Evolutionary conservation across 2,329 filamentous ascomycete genomes (phyloP).

Genomic region (Geoglossum cookeanum): DNA sequence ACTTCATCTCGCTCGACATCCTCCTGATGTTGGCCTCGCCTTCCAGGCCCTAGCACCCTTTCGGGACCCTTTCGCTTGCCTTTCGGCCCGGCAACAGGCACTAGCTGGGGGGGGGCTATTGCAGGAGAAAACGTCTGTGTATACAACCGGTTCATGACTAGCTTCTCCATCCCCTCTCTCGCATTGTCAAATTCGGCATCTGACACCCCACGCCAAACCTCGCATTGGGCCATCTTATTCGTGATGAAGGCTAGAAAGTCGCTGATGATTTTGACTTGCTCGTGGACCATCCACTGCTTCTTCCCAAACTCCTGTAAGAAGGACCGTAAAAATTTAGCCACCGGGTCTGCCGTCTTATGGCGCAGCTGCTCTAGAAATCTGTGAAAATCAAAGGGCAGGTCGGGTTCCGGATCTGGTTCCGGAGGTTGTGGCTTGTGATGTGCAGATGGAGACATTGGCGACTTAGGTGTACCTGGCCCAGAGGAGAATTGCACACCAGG

Average conservation of each 20-base stretch:
- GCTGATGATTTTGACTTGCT: constrained; percentile 96
- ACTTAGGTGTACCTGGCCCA: background rate
- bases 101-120: constrained; percentile 62
- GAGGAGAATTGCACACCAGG: background rate
- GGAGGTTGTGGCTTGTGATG: constrained; percentile 43
- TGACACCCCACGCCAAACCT: constrained; percentile 89
- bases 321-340: constrained; percentile 85
- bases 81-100: constrained; percentile 38
- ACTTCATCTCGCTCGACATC: constrained; percentile 93
- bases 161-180: constrained; percentile 95
- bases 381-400: constrained; percentile 90
- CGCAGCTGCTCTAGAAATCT: constrained; percentile 88
- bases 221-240: constrained; percentile 94
- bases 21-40: constrained; percentile 89
- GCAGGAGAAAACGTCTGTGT: constrained; percentile 90
- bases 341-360: constrained; percentile 93
- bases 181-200: constrained; percentile 98
- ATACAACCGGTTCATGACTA: constrained; percentile 97
- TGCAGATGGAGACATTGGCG: background rate
- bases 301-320: constrained; percentile 91
- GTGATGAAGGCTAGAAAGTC: constrained; percentile 94
- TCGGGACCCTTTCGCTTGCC: constrained; percentile 50
- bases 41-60: constrained; percentile 54
- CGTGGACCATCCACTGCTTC: constrained; percentile 98
- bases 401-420: constrained; percentile 59